These are phyloP conservation scores for Pythium aquatile DNA, from an alignment of 352 stramenopile species.

Conservation along the genomic window DNA sequence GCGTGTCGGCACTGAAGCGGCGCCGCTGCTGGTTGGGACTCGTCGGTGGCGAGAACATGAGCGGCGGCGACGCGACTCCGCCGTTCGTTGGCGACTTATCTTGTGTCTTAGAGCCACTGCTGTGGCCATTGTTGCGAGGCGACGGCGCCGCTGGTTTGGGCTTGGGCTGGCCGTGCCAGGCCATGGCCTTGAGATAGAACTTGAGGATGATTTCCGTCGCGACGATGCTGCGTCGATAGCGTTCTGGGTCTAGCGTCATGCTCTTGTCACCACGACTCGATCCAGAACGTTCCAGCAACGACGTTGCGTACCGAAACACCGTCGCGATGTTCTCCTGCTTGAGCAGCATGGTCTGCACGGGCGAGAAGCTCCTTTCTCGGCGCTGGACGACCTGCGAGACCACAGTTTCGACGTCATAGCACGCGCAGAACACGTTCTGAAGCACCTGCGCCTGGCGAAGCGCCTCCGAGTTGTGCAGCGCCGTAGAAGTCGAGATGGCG, in stretches of 20 bases:
- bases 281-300: constrained; percentile 19
- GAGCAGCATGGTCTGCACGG: constrained; percentile 65
- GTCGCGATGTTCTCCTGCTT: constrained; percentile 54
- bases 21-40: constrained; percentile 17
- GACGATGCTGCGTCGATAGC: constrained; percentile 54
- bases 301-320: constrained; percentile 65
- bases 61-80: constrained; percentile 5
- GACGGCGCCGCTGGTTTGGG: constrained; percentile 7
- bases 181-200: constrained; percentile 75
- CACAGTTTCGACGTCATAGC: constrained; percentile 74
- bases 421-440: constrained; percentile 76
- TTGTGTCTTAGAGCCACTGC: not conserved
- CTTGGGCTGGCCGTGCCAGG: constrained; percentile 65
- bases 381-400: constrained; percentile 50
- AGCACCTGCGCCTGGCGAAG: constrained; percentile 56
- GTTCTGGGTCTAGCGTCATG: constrained; percentile 31
- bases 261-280: constrained; percentile 5
- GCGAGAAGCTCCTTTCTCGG: constrained; percentile 57
- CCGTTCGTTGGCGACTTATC: constrained; percentile 9
- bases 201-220: constrained; percentile 71
- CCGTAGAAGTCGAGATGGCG: constrained; percentile 60
- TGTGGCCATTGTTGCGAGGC: constrained; percentile 12
- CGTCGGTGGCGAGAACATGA: constrained; percentile 21
- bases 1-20: constrained; percentile 21
- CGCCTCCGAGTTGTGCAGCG: constrained; percentile 70